Base-by-base conservation (phyloP, 1,139 yeast species). In the Yamadazyma diospyri region DNA sequence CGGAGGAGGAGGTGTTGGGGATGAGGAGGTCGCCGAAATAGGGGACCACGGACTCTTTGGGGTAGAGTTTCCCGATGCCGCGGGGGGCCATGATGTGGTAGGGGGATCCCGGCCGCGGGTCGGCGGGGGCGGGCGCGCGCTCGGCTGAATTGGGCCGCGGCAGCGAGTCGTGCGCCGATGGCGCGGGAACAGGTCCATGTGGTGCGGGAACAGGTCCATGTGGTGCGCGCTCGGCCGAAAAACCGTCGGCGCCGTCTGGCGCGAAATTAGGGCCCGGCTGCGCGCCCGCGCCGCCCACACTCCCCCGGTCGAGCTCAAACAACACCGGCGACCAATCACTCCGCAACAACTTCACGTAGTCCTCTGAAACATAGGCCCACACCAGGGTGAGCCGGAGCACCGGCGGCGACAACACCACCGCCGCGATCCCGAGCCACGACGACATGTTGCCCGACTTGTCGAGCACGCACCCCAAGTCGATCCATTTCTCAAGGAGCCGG, bases 261-360 rank as follows among this genome's bases (percentile, higher is more conserved):
- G n/a, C n/a, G n/a, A n/a, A n/a, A 24, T 35, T 41, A 11, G 48
- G 43, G 11, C 30, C 36, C n/a, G 48, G 34, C 8, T 47, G 10
- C 21, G 29, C 34, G 10, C 37, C 31, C n/a, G 62, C 68, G 41
- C 62, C 64, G 10, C 67, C 62, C 58, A 83, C 66, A 33, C 80
- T 72, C 43, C 95, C 72, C 49, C 94, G 70, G 45, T 87, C 95
- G 29, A 89, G 66, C 52, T 89, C 97, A 58, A 85, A 87, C 17
- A 88, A 80, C 16, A 92, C 95, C 1, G 95, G 95, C 0, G 94
- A 87, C 97, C 97, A 92, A 48, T 85, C 95, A 38, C 80, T 79
- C 32, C 81, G 76, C 27, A 88, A 76, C 5, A 77, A 63, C 40
- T 76, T 78, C 35, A 86, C 61, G 32, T 76, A 69, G 23, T 74